Conservation (phyloP, 495 filamentous ascomycete genomes). For the Annulohypoxylon moriforme region DNA sequence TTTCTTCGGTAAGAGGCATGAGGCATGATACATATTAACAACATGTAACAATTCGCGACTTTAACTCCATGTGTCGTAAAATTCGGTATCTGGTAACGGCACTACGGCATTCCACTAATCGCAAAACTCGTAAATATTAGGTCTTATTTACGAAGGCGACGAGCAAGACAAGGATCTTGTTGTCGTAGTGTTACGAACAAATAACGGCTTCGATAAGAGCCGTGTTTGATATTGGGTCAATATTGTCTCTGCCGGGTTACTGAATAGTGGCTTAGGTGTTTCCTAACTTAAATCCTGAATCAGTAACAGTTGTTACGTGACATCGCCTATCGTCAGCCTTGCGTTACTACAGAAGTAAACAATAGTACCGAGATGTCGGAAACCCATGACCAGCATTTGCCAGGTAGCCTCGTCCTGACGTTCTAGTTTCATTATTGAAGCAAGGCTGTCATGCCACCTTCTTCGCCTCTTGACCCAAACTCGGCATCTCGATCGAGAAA, state of each 20-base stretch:
- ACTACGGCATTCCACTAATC: neutral
- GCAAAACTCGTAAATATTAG: neutral
- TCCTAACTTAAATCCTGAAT: slow-evolving; percentile 10
- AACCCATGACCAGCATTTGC: slow-evolving; percentile 4
- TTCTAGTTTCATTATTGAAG: slow-evolving; percentile 3
- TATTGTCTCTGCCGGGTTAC: slow-evolving; percentile 11
- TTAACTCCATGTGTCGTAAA: neutral
- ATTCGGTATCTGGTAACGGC: neutral
- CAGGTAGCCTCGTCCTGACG: slow-evolving; percentile 7
- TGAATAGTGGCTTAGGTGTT: slow-evolving; percentile 15
- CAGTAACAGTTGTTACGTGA: slow-evolving; percentile 18
- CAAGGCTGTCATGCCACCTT: slow-evolving; percentile 21
- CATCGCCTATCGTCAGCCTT: slow-evolving; percentile 34
- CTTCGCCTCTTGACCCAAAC: neutral
- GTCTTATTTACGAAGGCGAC: neutral
- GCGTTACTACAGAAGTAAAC: slow-evolving; percentile 12
- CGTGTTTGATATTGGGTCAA: neutral
- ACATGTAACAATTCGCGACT: neutral
- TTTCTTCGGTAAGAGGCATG: neutral
- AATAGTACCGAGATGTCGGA: slow-evolving; percentile 25
- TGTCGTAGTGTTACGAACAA: neutral
- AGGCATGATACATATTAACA: neutral
- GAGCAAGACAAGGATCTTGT: neutral
- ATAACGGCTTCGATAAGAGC: neutral
- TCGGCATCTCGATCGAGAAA: neutral